Evolutionary conservation across 31 red algal species (phyloP).

Genomic region (Asparagopsis taxiformis): DNA sequence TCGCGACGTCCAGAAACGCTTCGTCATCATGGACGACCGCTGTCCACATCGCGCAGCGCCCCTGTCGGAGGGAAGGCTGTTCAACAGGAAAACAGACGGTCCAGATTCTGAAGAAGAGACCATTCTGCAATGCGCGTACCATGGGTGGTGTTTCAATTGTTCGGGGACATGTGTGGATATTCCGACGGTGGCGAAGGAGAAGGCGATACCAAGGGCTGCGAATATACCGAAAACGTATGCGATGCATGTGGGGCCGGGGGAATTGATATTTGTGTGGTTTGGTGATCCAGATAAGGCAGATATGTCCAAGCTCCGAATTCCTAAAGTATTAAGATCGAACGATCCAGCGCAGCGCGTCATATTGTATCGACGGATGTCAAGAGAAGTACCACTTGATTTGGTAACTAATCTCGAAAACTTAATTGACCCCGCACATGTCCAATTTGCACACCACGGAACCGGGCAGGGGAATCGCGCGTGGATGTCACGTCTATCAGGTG

Average conservation of each 20-base stretch:
- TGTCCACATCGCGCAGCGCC: conserved; percentile 63
- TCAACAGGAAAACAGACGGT: neutral
- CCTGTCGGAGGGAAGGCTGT: conserved; percentile 41
- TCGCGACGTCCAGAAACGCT: conserved; percentile 20
- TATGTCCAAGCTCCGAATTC: neutral
- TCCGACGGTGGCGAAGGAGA: conserved; percentile 1
- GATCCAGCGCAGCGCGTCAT: neutral
- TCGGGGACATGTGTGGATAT: conserved; percentile 35
- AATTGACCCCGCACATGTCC: conserved; percentile 43
- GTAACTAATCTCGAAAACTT: conserved; percentile 23
- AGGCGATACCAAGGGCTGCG: conserved; percentile 11
- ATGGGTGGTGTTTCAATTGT: conserved; percentile 55
- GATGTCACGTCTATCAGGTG: neutral
- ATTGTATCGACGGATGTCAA: conserved; percentile 8
- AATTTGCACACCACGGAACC: conserved; percentile 38
- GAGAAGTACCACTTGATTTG: conserved; percentile 14
- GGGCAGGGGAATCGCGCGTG: conserved; percentile 29
- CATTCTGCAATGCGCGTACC: conserved; percentile 42
- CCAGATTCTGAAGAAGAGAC: conserved; percentile 3
- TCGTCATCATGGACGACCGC: conserved; percentile 49
- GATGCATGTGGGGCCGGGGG: neutral
- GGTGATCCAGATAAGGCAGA: conserved; percentile 18
- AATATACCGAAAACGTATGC: conserved; percentile 23
- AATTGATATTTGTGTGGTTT: conserved; percentile 32
- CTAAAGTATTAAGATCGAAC: conserved; percentile 1